Evolutionary conservation across 805 yeast species (phyloP).

Genomic region (Blastobotrys terrestris): DNA sequence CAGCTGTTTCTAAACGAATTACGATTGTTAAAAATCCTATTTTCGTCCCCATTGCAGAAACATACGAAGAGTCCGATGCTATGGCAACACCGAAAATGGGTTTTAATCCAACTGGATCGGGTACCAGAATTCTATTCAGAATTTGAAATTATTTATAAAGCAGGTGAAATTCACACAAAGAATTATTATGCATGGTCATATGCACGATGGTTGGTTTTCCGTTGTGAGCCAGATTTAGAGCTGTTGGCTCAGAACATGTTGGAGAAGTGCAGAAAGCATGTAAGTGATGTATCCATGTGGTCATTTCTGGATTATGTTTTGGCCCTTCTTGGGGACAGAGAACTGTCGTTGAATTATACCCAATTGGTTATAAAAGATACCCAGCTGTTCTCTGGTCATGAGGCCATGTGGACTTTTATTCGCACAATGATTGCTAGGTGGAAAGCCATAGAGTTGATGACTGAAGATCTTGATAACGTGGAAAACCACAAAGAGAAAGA

Average conservation of each 20-base stretch:
- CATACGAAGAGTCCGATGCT: conserved; percentile 36
- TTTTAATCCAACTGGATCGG: conserved; percentile 12
- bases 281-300: conserved; percentile 32
- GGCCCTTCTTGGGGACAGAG: not conserved
- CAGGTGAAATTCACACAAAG: conserved; percentile 37
- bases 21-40: conserved; percentile 22
- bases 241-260: conserved; percentile 15
- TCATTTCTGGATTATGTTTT: conserved; percentile 21
- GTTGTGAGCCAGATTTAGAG: conserved; percentile 3
- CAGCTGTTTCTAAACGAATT: conserved; percentile 18
- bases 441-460: not conserved
- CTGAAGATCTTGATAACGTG: not conserved
- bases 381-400: conserved; percentile 17
- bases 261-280: conserved; percentile 17
- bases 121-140: conserved; percentile 16
- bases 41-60: conserved; percentile 30
- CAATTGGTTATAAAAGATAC: conserved; percentile 2
- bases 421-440: conserved; percentile 1
- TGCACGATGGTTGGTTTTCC: conserved; percentile 29
- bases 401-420: conserved; percentile 20
- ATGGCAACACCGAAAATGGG: conserved; percentile 35
- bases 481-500: not conserved
- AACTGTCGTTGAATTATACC: not conserved
- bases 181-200: conserved; percentile 47
- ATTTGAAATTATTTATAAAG: conserved; percentile 26